phyloP scores from a whole-genome alignment of 495 filamentous ascomycete genomes.

The Xylaria sp. region DNA sequence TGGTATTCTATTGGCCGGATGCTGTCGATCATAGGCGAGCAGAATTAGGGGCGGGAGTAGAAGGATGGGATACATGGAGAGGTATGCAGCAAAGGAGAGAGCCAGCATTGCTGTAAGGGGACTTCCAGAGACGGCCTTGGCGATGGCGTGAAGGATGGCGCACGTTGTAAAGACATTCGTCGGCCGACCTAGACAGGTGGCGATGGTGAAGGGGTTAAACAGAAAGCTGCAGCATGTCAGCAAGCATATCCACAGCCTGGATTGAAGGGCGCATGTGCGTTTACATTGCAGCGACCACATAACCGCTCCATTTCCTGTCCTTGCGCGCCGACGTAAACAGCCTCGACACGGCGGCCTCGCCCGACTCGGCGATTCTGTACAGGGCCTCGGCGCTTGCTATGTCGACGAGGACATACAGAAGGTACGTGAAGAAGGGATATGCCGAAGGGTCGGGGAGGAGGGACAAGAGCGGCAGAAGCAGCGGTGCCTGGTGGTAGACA shows the following conservation, averaged over 20 bases:
- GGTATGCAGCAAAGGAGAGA: constrained; percentile 83
- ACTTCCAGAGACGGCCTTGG: constrained; percentile 78
- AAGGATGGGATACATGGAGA: constrained; percentile 89
- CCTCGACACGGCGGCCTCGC: constrained; percentile 72
- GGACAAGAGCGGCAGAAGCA: constrained; percentile 89
- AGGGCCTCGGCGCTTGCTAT: constrained; percentile 84
- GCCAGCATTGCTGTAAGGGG: constrained; percentile 83
- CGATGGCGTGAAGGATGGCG: constrained; percentile 83
- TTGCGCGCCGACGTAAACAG: constrained; percentile 80
- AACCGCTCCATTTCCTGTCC: constrained; percentile 76
- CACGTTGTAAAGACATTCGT: constrained; percentile 91
- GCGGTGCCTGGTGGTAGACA: constrained; percentile 95
- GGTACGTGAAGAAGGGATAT: constrained; percentile 72
- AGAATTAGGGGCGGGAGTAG: constrained; percentile 83
- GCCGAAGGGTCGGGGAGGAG: constrained; percentile 72
- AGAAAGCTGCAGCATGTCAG: constrained; percentile 67
- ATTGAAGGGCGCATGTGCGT: constrained; percentile 23
- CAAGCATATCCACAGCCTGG: constrained; percentile 4
- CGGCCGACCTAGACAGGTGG: constrained; percentile 89
- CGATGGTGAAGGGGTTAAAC: constrained; percentile 94
- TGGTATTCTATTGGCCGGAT: constrained; percentile 39
- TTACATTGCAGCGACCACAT: constrained; percentile 81
- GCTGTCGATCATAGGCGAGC: constrained; percentile 77
- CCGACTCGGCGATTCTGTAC: constrained; percentile 81
- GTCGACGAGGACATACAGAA: constrained; percentile 85